These are phyloP conservation scores for Teunomyces panamensis DNA, from an alignment of 805 yeast genomes.

Conservation along the genomic window DNA sequence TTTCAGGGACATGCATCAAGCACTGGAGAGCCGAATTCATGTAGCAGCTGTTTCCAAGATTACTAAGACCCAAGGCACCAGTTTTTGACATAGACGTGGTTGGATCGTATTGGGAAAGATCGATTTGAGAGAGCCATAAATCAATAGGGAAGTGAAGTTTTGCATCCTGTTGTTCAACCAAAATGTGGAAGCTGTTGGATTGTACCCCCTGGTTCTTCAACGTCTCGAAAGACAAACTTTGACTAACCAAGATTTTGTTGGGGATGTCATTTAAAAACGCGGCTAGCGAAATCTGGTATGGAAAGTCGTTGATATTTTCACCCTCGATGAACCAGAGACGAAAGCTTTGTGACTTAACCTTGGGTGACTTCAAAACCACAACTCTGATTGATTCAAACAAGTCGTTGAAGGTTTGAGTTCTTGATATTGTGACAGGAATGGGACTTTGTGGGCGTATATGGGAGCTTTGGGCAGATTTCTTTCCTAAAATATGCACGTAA, in stretches of 20 bases:
- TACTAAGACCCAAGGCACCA: slow-evolving; percentile 59
- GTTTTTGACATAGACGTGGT: slow-evolving; percentile 15
- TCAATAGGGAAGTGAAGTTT: slow-evolving; percentile 5
- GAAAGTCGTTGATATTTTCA: slow-evolving; percentile 19
- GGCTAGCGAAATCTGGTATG: slow-evolving; percentile 20
- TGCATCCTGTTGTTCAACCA: slow-evolving; percentile 5
- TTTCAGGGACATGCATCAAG: slow-evolving; percentile 78
- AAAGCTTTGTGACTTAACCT: slow-evolving; percentile 13
- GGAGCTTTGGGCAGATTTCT: slow-evolving; percentile 9
- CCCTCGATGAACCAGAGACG: slow-evolving; percentile 39
- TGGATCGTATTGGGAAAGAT: slow-evolving; percentile 12
- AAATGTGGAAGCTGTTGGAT: slow-evolving; percentile 4
- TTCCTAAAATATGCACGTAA: slow-evolving; percentile 30
- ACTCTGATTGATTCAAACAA: slow-evolving; percentile 26
- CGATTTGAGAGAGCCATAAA: slow-evolving; percentile 5
- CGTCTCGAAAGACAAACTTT: slow-evolving; percentile 17
- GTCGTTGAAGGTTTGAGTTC: slow-evolving; percentile 32
- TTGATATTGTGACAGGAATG: slow-evolving; percentile 23
- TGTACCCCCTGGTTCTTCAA: slow-evolving; percentile 28
- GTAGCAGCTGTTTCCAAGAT: slow-evolving; percentile 88
- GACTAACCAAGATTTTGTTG: slow-evolving; percentile 27
- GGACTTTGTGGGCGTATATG: slow-evolving; percentile 7
- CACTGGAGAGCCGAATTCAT: slow-evolving; percentile 96
- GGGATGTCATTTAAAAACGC: slow-evolving; percentile 28
- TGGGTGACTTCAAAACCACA: slow-evolving; percentile 18